Conservation (phyloP, 108 stramenopile genomes). For the Nitzschia inconspicua region DNA sequence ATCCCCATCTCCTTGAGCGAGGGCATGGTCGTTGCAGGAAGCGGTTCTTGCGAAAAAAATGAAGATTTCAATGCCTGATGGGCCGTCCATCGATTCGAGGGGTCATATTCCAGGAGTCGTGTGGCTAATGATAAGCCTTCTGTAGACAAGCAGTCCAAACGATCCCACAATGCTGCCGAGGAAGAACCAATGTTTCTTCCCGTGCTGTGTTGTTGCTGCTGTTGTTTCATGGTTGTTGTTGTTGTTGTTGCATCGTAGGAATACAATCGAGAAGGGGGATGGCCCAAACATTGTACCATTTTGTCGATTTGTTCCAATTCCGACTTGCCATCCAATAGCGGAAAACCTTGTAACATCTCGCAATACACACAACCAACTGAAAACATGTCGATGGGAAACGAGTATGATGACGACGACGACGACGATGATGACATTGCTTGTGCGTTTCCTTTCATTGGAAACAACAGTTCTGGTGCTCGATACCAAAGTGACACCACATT, state of each 20-base stretch:
- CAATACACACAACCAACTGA: constrained; percentile 84
- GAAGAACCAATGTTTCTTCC: not conserved
- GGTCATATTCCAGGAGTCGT: constrained; percentile 52
- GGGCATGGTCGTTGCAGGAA: no score
- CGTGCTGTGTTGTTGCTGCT: not conserved
- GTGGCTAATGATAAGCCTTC: constrained; percentile 49
- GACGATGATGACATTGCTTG: not conserved
- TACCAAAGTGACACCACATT: constrained; percentile 94
- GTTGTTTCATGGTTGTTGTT: not conserved
- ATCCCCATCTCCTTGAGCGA: no score
- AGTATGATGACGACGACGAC: constrained; percentile 33
- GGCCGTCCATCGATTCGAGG: constrained; percentile 51
- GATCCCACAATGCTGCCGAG: constrained; percentile 22
- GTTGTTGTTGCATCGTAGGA: not conserved
- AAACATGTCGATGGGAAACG: constrained; percentile 78
- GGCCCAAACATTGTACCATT: constrained; percentile 65
- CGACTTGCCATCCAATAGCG: constrained; percentile 70
- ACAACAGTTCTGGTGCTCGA: constrained; percentile 86
- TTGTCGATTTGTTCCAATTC: constrained; percentile 80
- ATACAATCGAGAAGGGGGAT: constrained; percentile 32
- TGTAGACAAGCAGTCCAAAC: constrained; percentile 20
- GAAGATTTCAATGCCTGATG: constrained; percentile 31
- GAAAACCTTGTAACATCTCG: constrained; percentile 77
- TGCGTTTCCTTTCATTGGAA: constrained; percentile 5
- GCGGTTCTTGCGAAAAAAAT: no score